These are phyloP conservation scores for Tylopilus plumbeoviolaceoides DNA, from an alignment of 768 basidiomycete species.

Conservation along the genomic window DNA sequence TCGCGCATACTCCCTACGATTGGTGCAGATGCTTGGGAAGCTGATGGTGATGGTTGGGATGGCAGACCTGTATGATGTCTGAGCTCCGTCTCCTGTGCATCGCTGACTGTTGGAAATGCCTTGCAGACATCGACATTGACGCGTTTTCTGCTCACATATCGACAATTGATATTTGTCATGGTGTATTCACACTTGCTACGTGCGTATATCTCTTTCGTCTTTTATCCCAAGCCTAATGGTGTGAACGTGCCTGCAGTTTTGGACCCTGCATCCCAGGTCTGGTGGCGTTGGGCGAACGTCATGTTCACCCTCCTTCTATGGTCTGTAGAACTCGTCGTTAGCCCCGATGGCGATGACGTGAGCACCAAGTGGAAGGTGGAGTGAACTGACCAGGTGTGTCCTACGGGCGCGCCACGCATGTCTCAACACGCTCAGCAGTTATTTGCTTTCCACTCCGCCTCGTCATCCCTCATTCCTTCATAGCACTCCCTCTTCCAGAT, in stretches of 20 bases:
- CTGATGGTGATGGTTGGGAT: constrained; percentile 62
- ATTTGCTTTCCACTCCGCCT: constrained; percentile 72
- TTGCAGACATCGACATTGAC: constrained; percentile 72
- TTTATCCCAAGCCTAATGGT: background rate
- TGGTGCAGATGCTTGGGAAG: constrained; percentile 76
- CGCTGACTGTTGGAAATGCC: constrained; percentile 8
- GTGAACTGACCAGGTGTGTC: constrained; percentile 13
- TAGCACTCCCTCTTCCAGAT: constrained; percentile 93
- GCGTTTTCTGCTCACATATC: constrained; percentile 71
- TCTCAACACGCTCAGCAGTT: constrained; percentile 17
- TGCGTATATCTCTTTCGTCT: constrained; percentile 36
- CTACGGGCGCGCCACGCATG: constrained; percentile 4
- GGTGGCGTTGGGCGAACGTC: constrained; percentile 92
- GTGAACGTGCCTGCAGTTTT: constrained; percentile 47
- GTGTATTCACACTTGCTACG: constrained; percentile 84
- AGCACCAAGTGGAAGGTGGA: constrained; percentile 80
- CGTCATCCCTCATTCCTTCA: constrained; percentile 57
- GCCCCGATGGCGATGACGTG: constrained; percentile 65
- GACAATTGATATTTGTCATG: constrained; percentile 79
- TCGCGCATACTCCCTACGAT: constrained; percentile 83
- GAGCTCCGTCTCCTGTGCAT: background rate
- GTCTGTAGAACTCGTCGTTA: constrained; percentile 77
- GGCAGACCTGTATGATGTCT: constrained; percentile 57
- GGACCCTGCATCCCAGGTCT: constrained; percentile 86
- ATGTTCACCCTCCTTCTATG: constrained; percentile 82